These are phyloP conservation scores for Tolypocladium endophyticum DNA, from an alignment of 2,329 filamentous ascomycete genomes.

Conservation along the genomic window DNA sequence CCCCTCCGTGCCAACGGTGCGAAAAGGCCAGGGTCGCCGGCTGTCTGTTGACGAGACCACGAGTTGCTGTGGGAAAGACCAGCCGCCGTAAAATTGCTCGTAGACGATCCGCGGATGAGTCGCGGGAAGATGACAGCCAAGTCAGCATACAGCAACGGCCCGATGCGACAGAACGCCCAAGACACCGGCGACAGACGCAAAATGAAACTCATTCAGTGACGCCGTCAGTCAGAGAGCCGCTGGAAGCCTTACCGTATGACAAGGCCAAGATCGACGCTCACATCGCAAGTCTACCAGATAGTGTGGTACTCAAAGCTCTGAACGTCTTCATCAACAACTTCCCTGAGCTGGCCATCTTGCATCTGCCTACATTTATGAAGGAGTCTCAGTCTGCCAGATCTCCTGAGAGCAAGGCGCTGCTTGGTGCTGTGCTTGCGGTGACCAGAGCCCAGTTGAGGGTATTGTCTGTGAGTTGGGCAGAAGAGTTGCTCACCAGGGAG, in stretches of 20 bases:
- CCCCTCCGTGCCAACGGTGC: conserved; percentile 19
- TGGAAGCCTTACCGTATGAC: not conserved
- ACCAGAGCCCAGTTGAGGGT: conserved; percentile 20
- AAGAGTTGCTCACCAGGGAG: conserved; percentile 17
- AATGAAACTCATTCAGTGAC: not conserved
- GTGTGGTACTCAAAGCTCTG: conserved; percentile 18
- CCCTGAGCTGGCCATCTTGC: conserved; percentile 21
- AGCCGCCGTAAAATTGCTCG: not conserved
- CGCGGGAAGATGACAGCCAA: not conserved
- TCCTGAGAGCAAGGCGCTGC: conserved; percentile 16
- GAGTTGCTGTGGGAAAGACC: not conserved
- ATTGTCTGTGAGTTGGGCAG: conserved; percentile 16
- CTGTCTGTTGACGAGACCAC: conserved; percentile 16
- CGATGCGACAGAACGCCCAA: not conserved
- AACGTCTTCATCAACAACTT: conserved; percentile 23
- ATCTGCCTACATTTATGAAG: conserved; percentile 18
- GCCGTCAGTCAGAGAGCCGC: not conserved
- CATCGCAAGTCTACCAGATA: conserved; percentile 12
- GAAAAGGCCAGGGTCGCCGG: conserved; percentile 12
- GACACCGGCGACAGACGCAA: not conserved
- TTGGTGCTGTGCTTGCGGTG: conserved; percentile 18
- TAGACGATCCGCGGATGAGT: not conserved
- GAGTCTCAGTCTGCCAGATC: conserved; percentile 11
- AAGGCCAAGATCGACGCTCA: conserved; percentile 12
- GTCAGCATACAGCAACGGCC: not conserved